phyloP scores from a whole-genome alignment of 306 rosid genomes.

The Potentilla sterilis region DNA sequence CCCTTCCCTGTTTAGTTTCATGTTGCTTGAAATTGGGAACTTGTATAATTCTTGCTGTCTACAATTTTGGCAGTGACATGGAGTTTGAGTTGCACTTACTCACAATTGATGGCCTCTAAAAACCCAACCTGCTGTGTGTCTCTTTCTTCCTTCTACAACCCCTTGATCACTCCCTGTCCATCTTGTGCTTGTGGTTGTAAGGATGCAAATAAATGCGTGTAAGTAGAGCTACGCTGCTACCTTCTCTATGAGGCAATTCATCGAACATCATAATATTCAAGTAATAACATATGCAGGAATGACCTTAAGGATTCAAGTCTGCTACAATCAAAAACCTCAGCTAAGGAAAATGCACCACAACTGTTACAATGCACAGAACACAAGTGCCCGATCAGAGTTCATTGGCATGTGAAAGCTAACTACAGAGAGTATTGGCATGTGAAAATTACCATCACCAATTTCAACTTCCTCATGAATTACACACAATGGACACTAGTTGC shows the following conservation, averaged over 20 bases:
- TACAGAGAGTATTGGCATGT: constrained; percentile 57
- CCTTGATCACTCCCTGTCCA: constrained; percentile 55
- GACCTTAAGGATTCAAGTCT: constrained; percentile 26
- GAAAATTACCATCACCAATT: constrained; percentile 59
- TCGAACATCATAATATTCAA: neutral
- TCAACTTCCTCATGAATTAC: constrained; percentile 47
- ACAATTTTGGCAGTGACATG: constrained; percentile 58
- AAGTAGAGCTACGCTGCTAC: neutral
- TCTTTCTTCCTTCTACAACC: constrained; percentile 60
- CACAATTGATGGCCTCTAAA: constrained; percentile 55
- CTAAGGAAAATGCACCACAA: constrained; percentile 34
- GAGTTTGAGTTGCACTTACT: constrained; percentile 60
- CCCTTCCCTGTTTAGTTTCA: neutral
- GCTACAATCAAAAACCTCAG: constrained; percentile 11
- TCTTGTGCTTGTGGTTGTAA: constrained; percentile 62
- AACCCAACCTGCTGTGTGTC: constrained; percentile 67
- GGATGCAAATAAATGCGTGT: constrained; percentile 37
- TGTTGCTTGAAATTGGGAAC: neutral
- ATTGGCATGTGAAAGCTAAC: constrained; percentile 66
- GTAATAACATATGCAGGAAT: constrained; percentile 40
- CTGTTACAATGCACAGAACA: constrained; percentile 61
- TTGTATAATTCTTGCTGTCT: neutral
- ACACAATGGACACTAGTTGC: constrained; percentile 59
- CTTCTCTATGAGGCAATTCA: neutral
- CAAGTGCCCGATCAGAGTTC: constrained; percentile 58